Evolutionary conservation across 2,329 filamentous ascomycete genomes (phyloP).

Genomic region (Zasmidium cellare): DNA sequence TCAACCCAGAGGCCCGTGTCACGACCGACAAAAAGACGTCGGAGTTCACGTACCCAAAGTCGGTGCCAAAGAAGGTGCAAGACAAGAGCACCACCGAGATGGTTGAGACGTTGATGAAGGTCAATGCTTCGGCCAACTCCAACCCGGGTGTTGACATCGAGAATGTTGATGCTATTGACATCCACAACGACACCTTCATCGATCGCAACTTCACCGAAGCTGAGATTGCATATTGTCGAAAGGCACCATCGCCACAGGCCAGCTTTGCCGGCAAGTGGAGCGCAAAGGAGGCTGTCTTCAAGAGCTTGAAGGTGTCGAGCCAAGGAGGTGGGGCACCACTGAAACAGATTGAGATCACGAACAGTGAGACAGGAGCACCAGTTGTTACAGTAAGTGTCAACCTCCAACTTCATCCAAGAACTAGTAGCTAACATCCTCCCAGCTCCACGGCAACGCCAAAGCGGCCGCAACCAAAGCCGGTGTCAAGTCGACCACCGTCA

Average conservation of each 20-base stretch:
- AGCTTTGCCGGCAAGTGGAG: conserved; percentile 96
- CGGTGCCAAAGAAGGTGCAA: conserved; percentile 65
- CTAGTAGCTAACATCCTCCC: conserved; percentile 23
- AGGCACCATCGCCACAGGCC: conserved; percentile 76
- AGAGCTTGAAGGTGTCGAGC: conserved; percentile 84
- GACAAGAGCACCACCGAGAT: conserved; percentile 70
- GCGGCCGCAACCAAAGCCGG: conserved; percentile 81
- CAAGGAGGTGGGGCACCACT: conserved; percentile 85
- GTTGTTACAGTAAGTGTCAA: conserved; percentile 71
- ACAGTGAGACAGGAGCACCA: conserved; percentile 78
- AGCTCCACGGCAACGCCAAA: conserved; percentile 86
- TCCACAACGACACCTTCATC: conserved; percentile 90
- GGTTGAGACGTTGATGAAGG: conserved; percentile 72
- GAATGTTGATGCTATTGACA: conserved; percentile 81
- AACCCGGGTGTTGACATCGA: conserved; percentile 95
- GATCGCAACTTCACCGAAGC: conserved; percentile 87
- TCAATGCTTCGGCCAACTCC: conserved; percentile 58
- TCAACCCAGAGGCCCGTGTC: conserved; percentile 91
- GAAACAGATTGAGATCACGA: conserved; percentile 91
- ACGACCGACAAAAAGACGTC: conserved; percentile 81
- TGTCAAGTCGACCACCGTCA: conserved; percentile 85
- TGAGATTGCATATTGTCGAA: conserved; percentile 84
- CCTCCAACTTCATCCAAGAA: neutral
- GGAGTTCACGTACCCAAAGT: conserved; percentile 69
- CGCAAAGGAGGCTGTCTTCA: conserved; percentile 98